Evolutionary conservation across 805 yeast species (phyloP), one percentile per base, ranked within the genome.

Genomic region (Teunomyces tritomae): DNA sequence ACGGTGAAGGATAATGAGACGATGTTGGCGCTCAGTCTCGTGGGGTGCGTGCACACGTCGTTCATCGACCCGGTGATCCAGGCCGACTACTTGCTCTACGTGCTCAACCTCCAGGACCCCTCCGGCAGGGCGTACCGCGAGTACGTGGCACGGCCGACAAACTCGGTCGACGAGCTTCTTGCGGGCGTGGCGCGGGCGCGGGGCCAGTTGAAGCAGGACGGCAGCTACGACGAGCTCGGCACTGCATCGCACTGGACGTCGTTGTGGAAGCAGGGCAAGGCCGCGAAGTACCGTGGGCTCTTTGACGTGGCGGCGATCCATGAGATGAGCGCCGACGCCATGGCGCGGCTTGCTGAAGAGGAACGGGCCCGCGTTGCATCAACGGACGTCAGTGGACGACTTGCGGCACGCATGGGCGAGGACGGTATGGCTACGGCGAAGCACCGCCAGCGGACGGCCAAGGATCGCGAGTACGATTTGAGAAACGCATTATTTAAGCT

Each of bases 51-150:
- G 5, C 82, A 82, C 48, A 70, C 79, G 4, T 76, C 78, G 11
- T 71, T 79, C n/a, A 78, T 89, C 11, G 97, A 91, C 61, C 96
- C 96, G 0, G 82, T 86, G 3, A 78, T 89, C 28, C 87, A 85
- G 46, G 96, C 96, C 0, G 98, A 92, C 62, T 92, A 86, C 62
- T 67, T 92, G 30, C 71, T 92, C 27, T 94, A 74, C 57, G 67
- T 86, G 17, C 68, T 91, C 67, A 92, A 94, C 59, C 62, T 83
- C 13, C 85, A 80, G 51, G 80, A 78, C 48, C 71, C 75, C 2
- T 55, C 64, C 3, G 83, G 83, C 2, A 48, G 55, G 8, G 61
- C 66, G 8, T 83, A 83, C 55, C 51, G 56, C 0, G 71, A 75
- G 44, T 84, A 73, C 56, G 63, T 80, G 53, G 55, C 68, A 8